Base-by-base conservation (phyloP, 1,139 yeast genomes). In the Geotrichum australiense region DNA sequence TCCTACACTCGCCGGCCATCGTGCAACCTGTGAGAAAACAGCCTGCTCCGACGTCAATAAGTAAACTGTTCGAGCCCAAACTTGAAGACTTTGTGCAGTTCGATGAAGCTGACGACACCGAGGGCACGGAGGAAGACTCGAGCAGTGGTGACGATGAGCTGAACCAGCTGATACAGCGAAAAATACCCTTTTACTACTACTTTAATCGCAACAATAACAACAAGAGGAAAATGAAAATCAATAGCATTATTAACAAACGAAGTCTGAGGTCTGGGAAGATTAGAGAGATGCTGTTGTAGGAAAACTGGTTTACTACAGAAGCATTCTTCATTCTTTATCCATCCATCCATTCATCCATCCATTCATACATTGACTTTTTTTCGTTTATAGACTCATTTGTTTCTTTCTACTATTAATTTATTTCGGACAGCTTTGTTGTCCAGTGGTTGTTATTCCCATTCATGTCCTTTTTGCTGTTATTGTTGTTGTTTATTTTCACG, bases 211-310 rank as follows among this genome's bases (percentile, higher is more conserved):
- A 14, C 27, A 16, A 26, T 18, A 26, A 22, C 31, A 22, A 23
- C 23, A 26, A 32, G 28, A 7, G 16, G n/a, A 26, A 53, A 3
- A 58, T 57, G 10, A 29, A 29, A 14, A 29, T 29, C 5, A 29
- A 29, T 21, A 29, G 18, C 32, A 29, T 29, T 18, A 61, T 73
- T 51, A 73, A 72, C 53, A 66, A 68, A 47, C 62, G 71, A 45
- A 67, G 73, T 43, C 60, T 73, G 41, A 58, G 70, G 49, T 62
- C 72, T 28, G 78, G 78, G 43, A 69, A 66, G 52, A 75, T 76
- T 41, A 68, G 75, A 48, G 78, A 73, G 58, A 73, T 73, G 73
- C 71, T 74, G 35, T 38, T n/a, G n/a, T n/a, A n/a, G n/a, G n/a
- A n/a, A n/a, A n/a, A n/a, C n/a, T n/a, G n/a, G n/a, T n/a, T n/a